A percentile compares a stretch with the other conserved stretches of the same genome.
Evolutionary conservation across 108 stramenopile genomes (phyloP).

Genomic region (Cyclotella baltica): DNA sequence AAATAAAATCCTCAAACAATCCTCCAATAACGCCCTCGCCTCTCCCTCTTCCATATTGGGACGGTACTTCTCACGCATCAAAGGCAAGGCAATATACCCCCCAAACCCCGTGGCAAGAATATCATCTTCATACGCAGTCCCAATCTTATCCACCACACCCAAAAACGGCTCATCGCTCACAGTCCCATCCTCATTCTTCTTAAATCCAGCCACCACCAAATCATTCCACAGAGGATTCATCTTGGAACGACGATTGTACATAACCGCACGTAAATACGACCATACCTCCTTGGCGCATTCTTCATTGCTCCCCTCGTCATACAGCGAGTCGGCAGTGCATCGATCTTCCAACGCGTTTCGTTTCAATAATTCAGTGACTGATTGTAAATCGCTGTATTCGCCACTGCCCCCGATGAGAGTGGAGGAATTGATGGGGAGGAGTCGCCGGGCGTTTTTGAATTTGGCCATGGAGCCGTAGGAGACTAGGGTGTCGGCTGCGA

Average conservation of each 20-base stretch:
- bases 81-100: constrained; percentile 93
- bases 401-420: constrained; percentile 94
- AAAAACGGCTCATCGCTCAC: constrained; percentile 76
- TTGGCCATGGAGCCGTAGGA: constrained; percentile 96
- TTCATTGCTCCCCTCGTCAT: constrained; percentile 65
- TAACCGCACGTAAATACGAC: constrained; percentile 92
- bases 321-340: constrained; percentile 66
- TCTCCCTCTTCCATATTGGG: constrained; percentile 92
- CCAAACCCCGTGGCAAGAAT: constrained; percentile 98
- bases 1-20: constrained; percentile 97
- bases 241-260: constrained; percentile 95
- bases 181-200: constrained; percentile 50
- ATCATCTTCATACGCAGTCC: constrained; percentile 95
- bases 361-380: constrained; percentile 79
- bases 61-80: constrained; percentile 93
- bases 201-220: constrained; percentile 89
- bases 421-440: constrained; percentile 67
- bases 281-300: constrained; percentile 75
- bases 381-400: constrained; percentile 96
- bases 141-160: constrained; percentile 96
- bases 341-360: constrained; percentile 77
- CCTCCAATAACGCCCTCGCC: constrained; percentile 95
- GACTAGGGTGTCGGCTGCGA: constrained; percentile 97
- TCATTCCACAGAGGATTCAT: constrained; percentile 99
- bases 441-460: constrained; percentile 90